Conservation (phyloP, 129 eudicot species). For the Lactuca saligna region DNA sequence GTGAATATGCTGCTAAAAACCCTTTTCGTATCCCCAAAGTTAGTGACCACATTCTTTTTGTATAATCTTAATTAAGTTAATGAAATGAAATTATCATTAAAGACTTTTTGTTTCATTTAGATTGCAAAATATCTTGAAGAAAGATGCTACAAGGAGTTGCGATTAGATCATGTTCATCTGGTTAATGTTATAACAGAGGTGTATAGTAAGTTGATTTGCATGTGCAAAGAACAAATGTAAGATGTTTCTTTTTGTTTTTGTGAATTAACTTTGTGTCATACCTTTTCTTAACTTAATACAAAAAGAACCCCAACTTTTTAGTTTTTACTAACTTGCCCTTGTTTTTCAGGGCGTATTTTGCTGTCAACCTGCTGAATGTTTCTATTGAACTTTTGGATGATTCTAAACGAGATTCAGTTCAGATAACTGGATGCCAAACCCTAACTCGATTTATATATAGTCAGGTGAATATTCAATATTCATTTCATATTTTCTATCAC, state of each 20-base stretch:
- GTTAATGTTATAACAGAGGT: slow-evolving; percentile 60
- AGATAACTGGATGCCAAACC: slow-evolving; percentile 84
- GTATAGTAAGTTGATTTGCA: slow-evolving; percentile 73
- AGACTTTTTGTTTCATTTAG: slow-evolving; percentile 34
- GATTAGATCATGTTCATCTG: slow-evolving; percentile 57
- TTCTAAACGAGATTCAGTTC: slow-evolving; percentile 58
- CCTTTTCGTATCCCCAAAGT: slow-evolving; percentile 93
- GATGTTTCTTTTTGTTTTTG: slow-evolving; percentile 25
- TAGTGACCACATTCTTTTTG: slow-evolving; percentile 16
- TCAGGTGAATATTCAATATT: slow-evolving; percentile 54
- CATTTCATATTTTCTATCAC: background rate
- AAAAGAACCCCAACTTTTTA: background rate
- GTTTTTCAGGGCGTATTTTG: slow-evolving; percentile 78
- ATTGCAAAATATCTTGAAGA: slow-evolving; percentile 94
- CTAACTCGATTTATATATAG: slow-evolving; percentile 71
- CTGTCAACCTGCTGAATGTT: slow-evolving; percentile 73
- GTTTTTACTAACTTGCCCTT: background rate
- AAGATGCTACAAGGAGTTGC: slow-evolving; percentile 87
- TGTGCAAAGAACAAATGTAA: slow-evolving; percentile 87
- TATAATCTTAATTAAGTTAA: slow-evolving; percentile 1
- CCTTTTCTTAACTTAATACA: background rate
- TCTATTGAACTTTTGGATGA: slow-evolving; percentile 74
- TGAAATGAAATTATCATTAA: slow-evolving; percentile 7
- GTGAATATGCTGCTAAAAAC: slow-evolving; percentile 97
- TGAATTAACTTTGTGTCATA: background rate